Evolutionary conservation across 2,329 filamentous ascomycete genomes (phyloP), one percentile per base, ranked within the genome.

Genomic region (Hymenoscyphus repandus): DNA sequence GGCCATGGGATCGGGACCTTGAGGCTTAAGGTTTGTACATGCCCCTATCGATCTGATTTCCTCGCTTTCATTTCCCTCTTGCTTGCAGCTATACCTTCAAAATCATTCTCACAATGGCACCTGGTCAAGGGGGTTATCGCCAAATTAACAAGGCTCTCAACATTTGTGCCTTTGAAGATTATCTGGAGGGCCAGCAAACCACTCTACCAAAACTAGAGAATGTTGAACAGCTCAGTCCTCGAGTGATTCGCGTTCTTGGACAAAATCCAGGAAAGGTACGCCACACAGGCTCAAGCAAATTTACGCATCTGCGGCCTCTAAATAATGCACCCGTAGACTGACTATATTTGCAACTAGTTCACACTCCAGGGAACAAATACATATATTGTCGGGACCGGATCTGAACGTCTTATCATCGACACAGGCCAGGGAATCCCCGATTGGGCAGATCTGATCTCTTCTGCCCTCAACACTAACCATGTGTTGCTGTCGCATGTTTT

Each of bases 301-400:
- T 4, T 30, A n/a, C n/a, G n/a, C n/a, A n/a, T n/a, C n/a, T n/a
- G n/a, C n/a, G n/a, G n/a, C n/a, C n/a, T n/a, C n/a, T n/a, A n/a
- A n/a, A n/a, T n/a, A n/a, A n/a, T n/a, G n/a, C n/a, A n/a, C n/a
- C n/a, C n/a, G n/a, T n/a, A n/a, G n/a, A n/a, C n/a, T n/a, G n/a
- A n/a, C n/a, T n/a, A n/a, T n/a, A n/a, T n/a, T n/a, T n/a, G n/a
- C n/a, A n/a, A n/a, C n/a, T n/a, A 45, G 42, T 33, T 45, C 27
- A 20, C 17, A 5, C 42, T 45, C 3, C 42, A 45, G 17, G 85
- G 90, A 58, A 96, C 92, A 60, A 96, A 96, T 68, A 96, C 92
- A 37, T 96, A 96, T 68, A 79, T 97, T 27, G 63, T 97, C 51
- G 92, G 92, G 52, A 82, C 78, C 6, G 90, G 90, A 2, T 65